Evolutionary conservation across 345 rosid genomes (phyloP).

Genomic region (Acer saccharum): DNA sequence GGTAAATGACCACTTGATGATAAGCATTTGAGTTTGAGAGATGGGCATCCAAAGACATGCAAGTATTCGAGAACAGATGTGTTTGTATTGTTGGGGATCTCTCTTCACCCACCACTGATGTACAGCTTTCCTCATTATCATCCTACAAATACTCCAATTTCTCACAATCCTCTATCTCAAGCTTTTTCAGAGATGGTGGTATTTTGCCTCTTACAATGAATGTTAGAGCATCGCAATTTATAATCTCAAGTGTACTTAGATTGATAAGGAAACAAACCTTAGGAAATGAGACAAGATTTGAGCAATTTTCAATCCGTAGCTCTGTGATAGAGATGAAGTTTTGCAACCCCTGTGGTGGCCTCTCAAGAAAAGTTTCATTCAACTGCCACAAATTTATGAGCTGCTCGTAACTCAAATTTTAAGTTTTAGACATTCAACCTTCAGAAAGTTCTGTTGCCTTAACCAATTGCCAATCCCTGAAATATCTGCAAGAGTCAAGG

Average conservation of each 20-base stretch:
- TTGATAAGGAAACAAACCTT: background rate
- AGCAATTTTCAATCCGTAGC: background rate
- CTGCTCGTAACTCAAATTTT: background rate
- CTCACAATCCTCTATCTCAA: slow-evolving; percentile 10
- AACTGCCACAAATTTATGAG: background rate
- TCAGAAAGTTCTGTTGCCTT: background rate
- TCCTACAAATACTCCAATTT: slow-evolving; percentile 19
- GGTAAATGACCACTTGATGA: background rate
- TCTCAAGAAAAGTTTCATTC: background rate
- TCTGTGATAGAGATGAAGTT: background rate
- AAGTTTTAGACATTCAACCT: no score
- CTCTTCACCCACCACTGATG: background rate
- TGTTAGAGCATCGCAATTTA: background rate
- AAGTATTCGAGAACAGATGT: background rate
- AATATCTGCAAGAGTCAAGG: background rate
- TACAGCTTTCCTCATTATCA: background rate
- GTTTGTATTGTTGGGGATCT: background rate
- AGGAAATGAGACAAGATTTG: background rate
- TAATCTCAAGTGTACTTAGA: background rate
- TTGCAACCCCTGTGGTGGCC: background rate
- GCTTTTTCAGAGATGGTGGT: background rate
- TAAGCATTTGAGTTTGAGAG: background rate
- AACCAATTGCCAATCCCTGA: background rate
- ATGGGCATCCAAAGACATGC: background rate
- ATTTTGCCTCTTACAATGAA: background rate